These are phyloP conservation scores for Graphilbum sp. DNA, from an alignment of 2,329 filamentous ascomycete species.

Conservation along the genomic window DNA sequence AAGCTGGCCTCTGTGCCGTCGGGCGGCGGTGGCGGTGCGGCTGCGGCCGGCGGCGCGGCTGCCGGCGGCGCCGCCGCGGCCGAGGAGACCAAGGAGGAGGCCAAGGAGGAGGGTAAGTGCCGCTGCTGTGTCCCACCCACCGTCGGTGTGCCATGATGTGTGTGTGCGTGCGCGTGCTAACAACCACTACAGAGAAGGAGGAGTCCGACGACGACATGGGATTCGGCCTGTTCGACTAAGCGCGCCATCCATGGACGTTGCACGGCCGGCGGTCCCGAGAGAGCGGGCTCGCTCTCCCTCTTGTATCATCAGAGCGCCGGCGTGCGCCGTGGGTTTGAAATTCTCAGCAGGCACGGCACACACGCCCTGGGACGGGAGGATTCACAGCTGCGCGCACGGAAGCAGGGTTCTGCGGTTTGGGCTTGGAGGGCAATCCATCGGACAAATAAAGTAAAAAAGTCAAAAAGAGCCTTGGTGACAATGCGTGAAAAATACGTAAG, in stretches of 20 bases:
- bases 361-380: no score
- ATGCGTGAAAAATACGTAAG: background rate
- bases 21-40: constrained; percentile 57
- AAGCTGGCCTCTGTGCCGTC: constrained; percentile 98
- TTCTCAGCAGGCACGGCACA: no score
- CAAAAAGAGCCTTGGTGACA: no score
- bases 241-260: background rate
- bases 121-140: background rate
- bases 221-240: constrained; percentile 48
- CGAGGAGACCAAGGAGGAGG: constrained; percentile 11
- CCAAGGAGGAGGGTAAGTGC: constrained; percentile 10
- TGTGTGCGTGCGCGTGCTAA: constrained; percentile 1
- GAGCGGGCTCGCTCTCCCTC: no score
- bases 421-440: no score
- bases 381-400: no score
- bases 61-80: constrained; percentile 25
- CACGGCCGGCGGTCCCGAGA: no score
- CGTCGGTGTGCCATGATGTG: no score
- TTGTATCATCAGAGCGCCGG: no score
- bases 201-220: constrained; percentile 64
- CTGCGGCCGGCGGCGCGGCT: constrained; percentile 49
- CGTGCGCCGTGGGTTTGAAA: no score
- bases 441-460: no score
- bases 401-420: no score
- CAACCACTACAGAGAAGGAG: constrained; percentile 34